Conservation (phyloP, 1,284 basidiomycete genomes). For the Ganoderma boninense region DNA sequence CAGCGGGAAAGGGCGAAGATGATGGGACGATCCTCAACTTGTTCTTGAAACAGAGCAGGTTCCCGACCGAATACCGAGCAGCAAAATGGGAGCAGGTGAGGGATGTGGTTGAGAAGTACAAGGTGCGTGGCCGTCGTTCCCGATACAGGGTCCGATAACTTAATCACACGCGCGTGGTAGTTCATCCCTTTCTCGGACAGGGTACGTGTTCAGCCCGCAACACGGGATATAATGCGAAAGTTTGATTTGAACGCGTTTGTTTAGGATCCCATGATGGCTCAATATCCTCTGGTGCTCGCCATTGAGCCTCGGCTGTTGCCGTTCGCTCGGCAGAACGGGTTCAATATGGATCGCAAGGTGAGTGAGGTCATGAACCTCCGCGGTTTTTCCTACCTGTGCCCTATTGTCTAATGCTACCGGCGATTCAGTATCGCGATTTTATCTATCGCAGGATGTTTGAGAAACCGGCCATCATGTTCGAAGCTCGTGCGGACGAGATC, state of each 20-base stretch:
- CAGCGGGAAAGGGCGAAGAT: slow-evolving; percentile 73
- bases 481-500: slow-evolving; percentile 67
- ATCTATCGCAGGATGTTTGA: slow-evolving; percentile 86
- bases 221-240: slow-evolving; percentile 11
- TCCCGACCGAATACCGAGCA: slow-evolving; percentile 59
- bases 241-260: slow-evolving; percentile 15
- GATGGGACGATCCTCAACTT: slow-evolving; percentile 70
- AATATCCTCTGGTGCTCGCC: slow-evolving; percentile 76
- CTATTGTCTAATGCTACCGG: slow-evolving; percentile 13
- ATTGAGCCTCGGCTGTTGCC: slow-evolving; percentile 79
- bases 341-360: slow-evolving; percentile 78
- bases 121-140: slow-evolving; percentile 50
- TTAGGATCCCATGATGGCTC: slow-evolving; percentile 78
- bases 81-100: slow-evolving; percentile 69
- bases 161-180: slow-evolving; percentile 45
- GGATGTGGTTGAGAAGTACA: slow-evolving; percentile 73
- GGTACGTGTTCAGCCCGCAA: slow-evolving; percentile 46
- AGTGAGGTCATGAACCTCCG: slow-evolving; percentile 24
- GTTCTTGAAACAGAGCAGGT: slow-evolving; percentile 73
- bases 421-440: slow-evolving; percentile 74
- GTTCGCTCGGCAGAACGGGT: slow-evolving; percentile 74
- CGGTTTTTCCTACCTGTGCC: slow-evolving; percentile 18
- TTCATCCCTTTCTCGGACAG: slow-evolving; percentile 80
- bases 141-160: slow-evolving; percentile 14
- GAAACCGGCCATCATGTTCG: slow-evolving; percentile 57